Base-by-base conservation (phyloP, 257 asterid genomes). In the Solanum ossicruentum region DNA sequence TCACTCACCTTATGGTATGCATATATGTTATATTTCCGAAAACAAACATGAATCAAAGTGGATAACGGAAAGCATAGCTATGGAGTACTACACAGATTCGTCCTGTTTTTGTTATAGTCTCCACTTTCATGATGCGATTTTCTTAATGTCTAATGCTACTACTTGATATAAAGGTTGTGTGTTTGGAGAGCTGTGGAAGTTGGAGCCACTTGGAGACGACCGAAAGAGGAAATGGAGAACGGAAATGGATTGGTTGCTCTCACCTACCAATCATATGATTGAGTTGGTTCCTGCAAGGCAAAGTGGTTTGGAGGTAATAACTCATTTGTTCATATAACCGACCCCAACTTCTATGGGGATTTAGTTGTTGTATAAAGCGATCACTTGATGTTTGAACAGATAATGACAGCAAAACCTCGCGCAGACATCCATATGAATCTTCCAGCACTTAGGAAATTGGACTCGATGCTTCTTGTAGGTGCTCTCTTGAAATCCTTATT, bases 161-260 rank as follows among this genome's bases (percentile, higher is more conserved):
- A 21, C 43, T 49, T 5, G 81, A 75, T 84, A 58, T 89, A 86
- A 92, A 96, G 99, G 93, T 78, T 91, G 97, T 1, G 95, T 96
- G 52, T 95, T 96, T 67, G 99, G 99, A 12, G 99, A 96, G 93
- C 97, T 96, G 5, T 95, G 99, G 99, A 96, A 96, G 90, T 87
- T 96, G 80, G 99, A 95, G 92, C 99, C 99, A 0, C 89, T 96
- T 83, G 81, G 95, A 6, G 98, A 91, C 86, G 97, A 95, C 71
- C 85, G 87, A 75, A 96, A 93, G 92, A 85, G 88, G 57, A 93
- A 89, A 88, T 96, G 99, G 99, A 87, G 73, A 83, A 87, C 84
- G 52, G 99, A 96, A 86, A 94, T 94, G 98, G 93, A 93, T 73
- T 94, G 98, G 99, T 88, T 96, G 58, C 94, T 96, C 75, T 93